A percentile compares a stretch with the other conserved stretches of the same genome.
Conservation (phyloP, 1,139 yeast genomes). For the Sugiyamaella pinicola region DNA sequence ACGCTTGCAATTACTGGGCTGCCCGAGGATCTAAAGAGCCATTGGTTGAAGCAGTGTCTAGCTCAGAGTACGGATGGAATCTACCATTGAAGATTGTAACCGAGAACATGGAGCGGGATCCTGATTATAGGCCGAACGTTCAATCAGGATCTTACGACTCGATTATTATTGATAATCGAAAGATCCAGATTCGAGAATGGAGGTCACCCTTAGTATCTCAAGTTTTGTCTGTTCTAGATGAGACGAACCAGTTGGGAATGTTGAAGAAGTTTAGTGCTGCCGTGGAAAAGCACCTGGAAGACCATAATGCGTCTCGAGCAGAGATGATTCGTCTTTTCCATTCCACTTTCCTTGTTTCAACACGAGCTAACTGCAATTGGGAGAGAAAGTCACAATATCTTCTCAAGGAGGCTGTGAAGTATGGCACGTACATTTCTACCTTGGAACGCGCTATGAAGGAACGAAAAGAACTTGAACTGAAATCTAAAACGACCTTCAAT, state of each 20-base stretch:
- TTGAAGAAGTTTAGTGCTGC: constrained; percentile 32
- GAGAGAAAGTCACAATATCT: constrained; percentile 39
- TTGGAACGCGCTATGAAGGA: constrained; percentile 36
- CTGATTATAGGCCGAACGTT: constrained; percentile 19
- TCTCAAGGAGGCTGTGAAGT: constrained; percentile 40
- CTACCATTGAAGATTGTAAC: constrained; percentile 33
- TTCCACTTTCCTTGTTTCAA: constrained; percentile 32
- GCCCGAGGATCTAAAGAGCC: constrained; percentile 83
- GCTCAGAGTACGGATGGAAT: constrained; percentile 84
- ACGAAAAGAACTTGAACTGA: constrained; percentile 3
- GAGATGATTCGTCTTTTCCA: constrained; percentile 35
- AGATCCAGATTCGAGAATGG: constrained; percentile 40
- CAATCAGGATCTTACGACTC: constrained; percentile 31
- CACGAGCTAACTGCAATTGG: constrained; percentile 42
- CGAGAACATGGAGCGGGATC: not conserved
- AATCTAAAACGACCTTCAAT: not conserved
- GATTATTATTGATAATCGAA: constrained; percentile 31
- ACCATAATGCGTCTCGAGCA: constrained; percentile 35
- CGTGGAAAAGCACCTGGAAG: constrained; percentile 34
- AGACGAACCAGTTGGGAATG: constrained; percentile 36
- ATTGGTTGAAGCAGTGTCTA: constrained; percentile 60
- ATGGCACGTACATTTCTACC: constrained; percentile 36
- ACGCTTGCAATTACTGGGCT: constrained; percentile 89
- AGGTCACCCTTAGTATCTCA: constrained; percentile 38
- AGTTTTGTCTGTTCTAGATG: constrained; percentile 34